phyloP scores from a whole-genome alignment of 768 basidiomycete species.

The Mycena filopes region DNA sequence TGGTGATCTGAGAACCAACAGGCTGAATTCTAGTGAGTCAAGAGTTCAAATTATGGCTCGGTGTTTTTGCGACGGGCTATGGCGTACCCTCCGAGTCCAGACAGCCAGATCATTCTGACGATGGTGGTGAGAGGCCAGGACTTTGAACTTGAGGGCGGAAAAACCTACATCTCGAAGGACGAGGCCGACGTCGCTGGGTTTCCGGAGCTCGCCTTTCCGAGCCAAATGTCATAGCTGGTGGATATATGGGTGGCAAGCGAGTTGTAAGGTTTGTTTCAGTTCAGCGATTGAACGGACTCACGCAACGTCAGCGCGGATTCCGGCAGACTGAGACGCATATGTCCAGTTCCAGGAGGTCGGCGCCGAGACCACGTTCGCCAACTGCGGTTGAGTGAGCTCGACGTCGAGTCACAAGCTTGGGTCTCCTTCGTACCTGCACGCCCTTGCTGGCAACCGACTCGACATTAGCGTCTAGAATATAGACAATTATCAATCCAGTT shows the following conservation, averaged over 20 bases:
- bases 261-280: background rate
- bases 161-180: conserved; percentile 62
- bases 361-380: conserved; percentile 53
- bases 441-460: conserved; percentile 58
- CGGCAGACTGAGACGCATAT: conserved; percentile 54
- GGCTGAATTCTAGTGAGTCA: conserved; percentile 58
- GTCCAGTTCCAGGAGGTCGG: conserved; percentile 65
- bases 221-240: conserved; percentile 65
- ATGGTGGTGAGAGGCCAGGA: too few relatives aligned
- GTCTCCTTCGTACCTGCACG: conserved; percentile 51
- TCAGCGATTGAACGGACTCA: conserved; percentile 35
- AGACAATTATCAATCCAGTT: background rate
- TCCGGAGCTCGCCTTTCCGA: conserved; percentile 54
- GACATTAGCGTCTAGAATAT: conserved; percentile 59
- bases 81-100: conserved; percentile 62
- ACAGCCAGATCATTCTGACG: conserved; percentile 75
- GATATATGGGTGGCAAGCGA: conserved; percentile 3
- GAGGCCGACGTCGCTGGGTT: conserved; percentile 58
- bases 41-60: background rate
- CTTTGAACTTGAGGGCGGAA: background rate
- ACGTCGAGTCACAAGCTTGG: background rate
- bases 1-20: conserved; percentile 59
- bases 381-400: conserved; percentile 37
- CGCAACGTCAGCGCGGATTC: conserved; percentile 66
- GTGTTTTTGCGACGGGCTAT: background rate